A percentile compares a stretch with the other conserved stretches of the same genome.
Evolutionary conservation across 495 filamentous ascomycete genomes (phyloP).

Genomic region (Neurospora sp.): DNA sequence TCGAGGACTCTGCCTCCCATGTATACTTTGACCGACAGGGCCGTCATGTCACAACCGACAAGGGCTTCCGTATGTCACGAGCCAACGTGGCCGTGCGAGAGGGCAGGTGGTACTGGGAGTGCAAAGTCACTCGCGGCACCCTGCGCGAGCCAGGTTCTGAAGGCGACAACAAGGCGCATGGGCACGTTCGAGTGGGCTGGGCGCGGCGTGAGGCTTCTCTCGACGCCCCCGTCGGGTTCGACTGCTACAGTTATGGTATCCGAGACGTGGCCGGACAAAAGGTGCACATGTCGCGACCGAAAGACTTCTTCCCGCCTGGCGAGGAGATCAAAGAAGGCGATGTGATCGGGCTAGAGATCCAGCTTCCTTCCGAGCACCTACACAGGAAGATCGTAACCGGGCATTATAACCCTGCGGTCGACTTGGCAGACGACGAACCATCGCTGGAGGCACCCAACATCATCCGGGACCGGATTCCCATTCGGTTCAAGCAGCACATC

Average conservation of each 20-base stretch:
- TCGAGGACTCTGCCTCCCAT: conserved; percentile 79
- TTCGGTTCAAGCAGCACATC: conserved; percentile 82
- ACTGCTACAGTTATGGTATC: conserved; percentile 92
- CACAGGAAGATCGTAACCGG: conserved; percentile 85
- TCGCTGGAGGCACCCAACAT: conserved; percentile 51
- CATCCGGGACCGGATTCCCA: conserved; percentile 87
- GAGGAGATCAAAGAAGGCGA: conserved; percentile 73
- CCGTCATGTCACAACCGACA: conserved; percentile 59
- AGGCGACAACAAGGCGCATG: conserved; percentile 35
- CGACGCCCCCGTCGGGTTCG: conserved; percentile 88
- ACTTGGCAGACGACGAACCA: conserved; percentile 51
- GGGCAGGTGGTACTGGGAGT: conserved; percentile 89
- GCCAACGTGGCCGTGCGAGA: conserved; percentile 89
- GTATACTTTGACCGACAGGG: conserved; percentile 56
- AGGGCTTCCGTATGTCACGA: conserved; percentile 73
- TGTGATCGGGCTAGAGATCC: conserved; percentile 90
- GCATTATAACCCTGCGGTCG: conserved; percentile 73
- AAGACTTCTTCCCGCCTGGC: conserved; percentile 69
- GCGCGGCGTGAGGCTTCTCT: conserved; percentile 82
- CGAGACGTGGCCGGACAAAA: conserved; percentile 84
- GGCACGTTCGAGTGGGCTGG: conserved; percentile 85
- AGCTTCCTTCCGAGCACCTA: conserved; percentile 69
- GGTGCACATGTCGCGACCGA: conserved; percentile 84
- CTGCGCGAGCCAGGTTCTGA: conserved; percentile 28
- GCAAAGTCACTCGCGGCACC: conserved; percentile 64